Conservation (phyloP, 2,329 filamentous ascomycete genomes). For the Aspergillus amoenus region DNA sequence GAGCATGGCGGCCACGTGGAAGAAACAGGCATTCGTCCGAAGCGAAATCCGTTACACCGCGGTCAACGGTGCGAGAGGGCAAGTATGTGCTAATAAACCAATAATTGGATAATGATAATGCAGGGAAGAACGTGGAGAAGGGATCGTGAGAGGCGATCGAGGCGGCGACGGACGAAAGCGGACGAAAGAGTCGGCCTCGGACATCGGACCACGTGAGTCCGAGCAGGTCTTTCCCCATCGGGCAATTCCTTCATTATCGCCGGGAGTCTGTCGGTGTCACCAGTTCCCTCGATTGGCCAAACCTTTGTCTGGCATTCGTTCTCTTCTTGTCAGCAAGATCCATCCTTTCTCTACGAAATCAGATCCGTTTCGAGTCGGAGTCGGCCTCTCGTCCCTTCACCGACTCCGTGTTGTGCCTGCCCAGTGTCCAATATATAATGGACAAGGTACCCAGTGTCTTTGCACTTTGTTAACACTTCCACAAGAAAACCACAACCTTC, state of each 20-base stretch:
- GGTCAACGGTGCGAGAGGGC: too few relatives aligned
- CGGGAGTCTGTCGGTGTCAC: neutral
- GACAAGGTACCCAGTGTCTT: neutral
- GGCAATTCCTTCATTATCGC: neutral
- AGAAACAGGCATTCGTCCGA: neutral
- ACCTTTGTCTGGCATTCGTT: neutral
- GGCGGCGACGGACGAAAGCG: neutral
- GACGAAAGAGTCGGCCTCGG: conserved; percentile 15
- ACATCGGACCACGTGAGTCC: neutral
- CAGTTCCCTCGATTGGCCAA: neutral
- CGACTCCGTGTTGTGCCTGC: neutral
- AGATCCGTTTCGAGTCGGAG: neutral
- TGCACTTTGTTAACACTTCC: neutral
- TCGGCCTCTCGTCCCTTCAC: neutral
- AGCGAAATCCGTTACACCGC: neutral
- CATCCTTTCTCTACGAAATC: neutral
- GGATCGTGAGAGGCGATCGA: neutral
- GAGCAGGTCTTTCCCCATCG: neutral
- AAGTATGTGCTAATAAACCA: too few relatives aligned
- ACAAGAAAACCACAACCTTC: neutral
- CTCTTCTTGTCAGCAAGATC: neutral
- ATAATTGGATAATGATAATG: neutral
- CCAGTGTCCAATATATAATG: neutral
- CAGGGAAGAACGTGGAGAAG: neutral
- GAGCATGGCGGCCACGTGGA: conserved; percentile 10